Base-by-base conservation (phyloP, 1,284 basidiomycete species). In the Cryptococcus depauperatus region DNA sequence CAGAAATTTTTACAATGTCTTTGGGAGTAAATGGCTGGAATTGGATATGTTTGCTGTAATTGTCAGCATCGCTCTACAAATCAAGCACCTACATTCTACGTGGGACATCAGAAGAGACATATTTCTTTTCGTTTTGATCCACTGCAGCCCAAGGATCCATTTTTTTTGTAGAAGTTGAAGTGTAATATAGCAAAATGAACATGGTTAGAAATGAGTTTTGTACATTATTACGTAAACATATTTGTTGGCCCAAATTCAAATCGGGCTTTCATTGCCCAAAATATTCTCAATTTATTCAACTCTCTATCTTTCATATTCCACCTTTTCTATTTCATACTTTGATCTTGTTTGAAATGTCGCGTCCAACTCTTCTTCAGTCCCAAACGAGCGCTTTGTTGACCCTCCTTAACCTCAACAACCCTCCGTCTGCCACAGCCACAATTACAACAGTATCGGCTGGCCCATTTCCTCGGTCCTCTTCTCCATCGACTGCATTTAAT, bases 11-110 rank as follows among this genome's bases (percentile, higher is more conserved):
- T 55, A 95, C 92, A 9, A 91, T 86, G 62, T 95, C 89, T 69
- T 93, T 90, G 28, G 87, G 82, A 65, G 84, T 87, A 56, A 96
- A 76, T 37, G 92, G 79, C 65, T 85, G 85, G 72, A 96, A 96
- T 74, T 95, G 92, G 37, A 97, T 79, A 64, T 87, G 82, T 75
- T 93, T 93, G n/a, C n/a, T n/a, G n/a, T n/a, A n/a, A n/a, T n/a
- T n/a, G n/a, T n/a, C n/a, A n/a, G n/a, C n/a, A n/a, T n/a, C n/a
- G n/a, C n/a, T 58, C 90, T 93, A 14, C 0, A 43, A 19, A 37
- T 34, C 39, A 7, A 19, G 19, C 9, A 76, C 83, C 56, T 70
- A 89, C 88, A 95, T 92, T 71, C 91, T 80, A 76, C 91, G 91
- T 5, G 89, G 90, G 30, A 87, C 82, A 69, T 87, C 81, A 59